Evolutionary conservation across 306 rosid genomes (phyloP), one percentile per base, ranked within the genome.

Genomic region (Mimosa bimucronata): DNA sequence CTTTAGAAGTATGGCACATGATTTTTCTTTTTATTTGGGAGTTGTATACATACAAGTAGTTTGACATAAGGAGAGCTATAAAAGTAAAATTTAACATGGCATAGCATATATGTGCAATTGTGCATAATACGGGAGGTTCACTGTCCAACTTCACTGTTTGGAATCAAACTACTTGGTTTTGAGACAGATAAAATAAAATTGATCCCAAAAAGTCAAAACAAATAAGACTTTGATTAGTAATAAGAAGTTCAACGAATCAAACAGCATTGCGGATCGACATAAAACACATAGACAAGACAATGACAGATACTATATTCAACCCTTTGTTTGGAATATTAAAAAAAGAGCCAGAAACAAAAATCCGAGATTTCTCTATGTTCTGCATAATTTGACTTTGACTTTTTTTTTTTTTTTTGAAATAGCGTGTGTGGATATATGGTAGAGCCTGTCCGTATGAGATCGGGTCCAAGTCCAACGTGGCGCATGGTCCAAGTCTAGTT

Each of bases 321-420:
- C 30, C 30, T 57, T 58, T 11, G 7, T 23, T 57, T 12, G 18
- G 37, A 60, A 12, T 18, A 60, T 25, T 25, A 34, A 34, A 34
- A 34, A 34, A 0, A 34, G 38, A 34, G n/a, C n/a, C 30, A 57
- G 30, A 16, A 60, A 60, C 13, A 4, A 1, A 11, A 60, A 25
- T 60, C 19, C 6, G 37, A 60, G 34, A 11, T 4, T 11, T 0
- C 7, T 9, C 6, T 9, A 57, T 23, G 15, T 23, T 60, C 7
- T 11, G 66, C 66, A 60, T 11, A 60, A 60, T 60, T 25, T 60
- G 66, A 60, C 66, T 60, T 60, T 60, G 34, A 60, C 66, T 26
- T 53, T 53, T 52, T 19, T 19, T 5, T 4, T 13, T 50, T 50
- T 18, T 5, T 5, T 7, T n/a, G 7, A 10, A 15, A 48, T 4